Percentiles rank a stretch among this genome's conserved stretches.
Evolutionary conservation across 306 rosid genomes (phyloP).

Genomic region (Cicer bijugum): DNA sequence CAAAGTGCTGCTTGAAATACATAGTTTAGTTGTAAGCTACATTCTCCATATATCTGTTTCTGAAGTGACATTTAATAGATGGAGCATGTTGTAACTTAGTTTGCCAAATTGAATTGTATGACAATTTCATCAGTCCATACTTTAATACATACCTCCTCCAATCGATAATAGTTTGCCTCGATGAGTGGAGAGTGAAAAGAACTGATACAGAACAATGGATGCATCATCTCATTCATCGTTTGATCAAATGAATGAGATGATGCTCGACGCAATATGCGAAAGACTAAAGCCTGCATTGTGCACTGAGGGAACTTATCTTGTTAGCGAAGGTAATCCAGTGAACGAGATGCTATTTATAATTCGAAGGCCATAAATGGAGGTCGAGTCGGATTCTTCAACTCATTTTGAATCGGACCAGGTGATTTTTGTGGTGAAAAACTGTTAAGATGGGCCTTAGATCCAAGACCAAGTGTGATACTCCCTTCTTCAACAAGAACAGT

Average conservation of each 20-base stretch:
- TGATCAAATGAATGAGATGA: constrained; percentile 94
- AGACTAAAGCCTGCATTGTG: constrained; percentile 82
- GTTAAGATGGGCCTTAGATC: constrained; percentile 89
- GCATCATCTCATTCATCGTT: constrained; percentile 89
- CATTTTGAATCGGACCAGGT: constrained; percentile 74
- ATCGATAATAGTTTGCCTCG: constrained; percentile 78
- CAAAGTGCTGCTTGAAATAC: too few relatives aligned
- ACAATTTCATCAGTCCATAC: not conserved
- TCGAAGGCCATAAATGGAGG: constrained; percentile 96
- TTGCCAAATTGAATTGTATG: not conserved
- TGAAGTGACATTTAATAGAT: too few relatives aligned
- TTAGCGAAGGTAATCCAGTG: constrained; percentile 90
- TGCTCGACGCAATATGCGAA: constrained; percentile 93
- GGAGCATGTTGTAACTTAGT: too few relatives aligned
- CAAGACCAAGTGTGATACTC: constrained; percentile 68
- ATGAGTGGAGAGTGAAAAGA: constrained; percentile 94
- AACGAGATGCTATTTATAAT: constrained; percentile 91
- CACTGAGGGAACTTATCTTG: constrained; percentile 77
- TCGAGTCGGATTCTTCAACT: constrained; percentile 87
- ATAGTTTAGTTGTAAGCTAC: too few relatives aligned
- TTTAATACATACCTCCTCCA: constrained; percentile 71
- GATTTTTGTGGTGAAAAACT: constrained; percentile 97
- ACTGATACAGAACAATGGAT: constrained; percentile 97
- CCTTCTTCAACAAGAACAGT: constrained; percentile 91
- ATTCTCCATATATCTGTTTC: too few relatives aligned